A percentile compares a stretch with the other conserved stretches of the same genome.
Evolutionary conservation across 768 basidiomycete species (phyloP).

Genomic region (Leccinellum albellum): DNA sequence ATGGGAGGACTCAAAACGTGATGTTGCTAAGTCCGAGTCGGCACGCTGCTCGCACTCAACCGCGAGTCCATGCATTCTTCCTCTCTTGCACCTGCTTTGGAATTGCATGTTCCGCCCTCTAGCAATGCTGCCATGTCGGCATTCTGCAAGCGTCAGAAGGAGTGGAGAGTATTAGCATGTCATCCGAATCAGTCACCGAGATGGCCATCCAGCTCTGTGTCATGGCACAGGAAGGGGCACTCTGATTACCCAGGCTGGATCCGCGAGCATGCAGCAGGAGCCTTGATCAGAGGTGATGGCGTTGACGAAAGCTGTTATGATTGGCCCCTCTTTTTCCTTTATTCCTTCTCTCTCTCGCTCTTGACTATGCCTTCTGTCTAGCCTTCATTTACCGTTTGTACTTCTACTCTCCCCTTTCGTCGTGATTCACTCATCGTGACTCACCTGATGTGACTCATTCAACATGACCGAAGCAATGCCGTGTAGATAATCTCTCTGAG

Average conservation of each 20-base stretch:
- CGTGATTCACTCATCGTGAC: no score
- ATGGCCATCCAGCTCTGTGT: slow-evolving; percentile 49
- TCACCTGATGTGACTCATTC: no score
- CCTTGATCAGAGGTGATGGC: no score
- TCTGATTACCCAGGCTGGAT: slow-evolving; percentile 71
- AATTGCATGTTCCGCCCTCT: slow-evolving; percentile 39
- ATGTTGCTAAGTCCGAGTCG: slow-evolving; percentile 88
- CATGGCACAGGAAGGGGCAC: slow-evolving; percentile 73
- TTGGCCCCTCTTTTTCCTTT: no score
- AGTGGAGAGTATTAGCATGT: slow-evolving; percentile 35
- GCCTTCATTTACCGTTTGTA: no score
- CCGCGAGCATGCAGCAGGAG: no score
- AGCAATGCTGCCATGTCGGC: slow-evolving; percentile 57
- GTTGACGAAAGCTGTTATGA: no score
- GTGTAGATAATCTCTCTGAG: slow-evolving; percentile 66
- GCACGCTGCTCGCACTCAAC: slow-evolving; percentile 46
- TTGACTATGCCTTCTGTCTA: no score
- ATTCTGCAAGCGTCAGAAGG: slow-evolving; percentile 47
- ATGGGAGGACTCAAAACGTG: slow-evolving; percentile 88
- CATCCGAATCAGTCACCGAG: not conserved
- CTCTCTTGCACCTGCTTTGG: slow-evolving; percentile 30
- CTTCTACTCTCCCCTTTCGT: no score
- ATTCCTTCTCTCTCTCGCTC: no score
- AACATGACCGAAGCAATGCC: no score
- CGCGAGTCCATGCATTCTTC: slow-evolving; percentile 31